Evolutionary conservation across 2,329 filamentous ascomycete species (phyloP), one percentile per base, ranked within the genome.

Genomic region (Talaromyces piceae): DNA sequence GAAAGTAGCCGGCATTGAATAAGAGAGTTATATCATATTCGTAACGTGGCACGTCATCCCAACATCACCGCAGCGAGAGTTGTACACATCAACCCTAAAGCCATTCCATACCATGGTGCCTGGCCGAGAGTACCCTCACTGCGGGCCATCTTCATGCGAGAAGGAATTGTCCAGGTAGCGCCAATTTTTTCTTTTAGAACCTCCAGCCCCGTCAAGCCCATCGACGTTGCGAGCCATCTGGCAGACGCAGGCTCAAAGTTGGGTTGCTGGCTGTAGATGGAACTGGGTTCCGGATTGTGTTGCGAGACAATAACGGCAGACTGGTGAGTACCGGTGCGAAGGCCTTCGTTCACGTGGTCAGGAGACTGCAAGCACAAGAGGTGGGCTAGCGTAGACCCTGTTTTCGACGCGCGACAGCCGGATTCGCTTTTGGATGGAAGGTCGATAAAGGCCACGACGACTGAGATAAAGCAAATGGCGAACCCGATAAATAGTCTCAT

Each of bases 101-200:
- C 68, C 66, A 69, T 69, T 28, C 68, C 68, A 50, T 69, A 69
- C 67, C 67, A 70, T 27, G 68, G 68, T 1, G 67, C 65, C 52
- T 70, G 67, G 22, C 67, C 67, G 2, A 70, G 58, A 13, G 63
- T 63, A 25, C 67, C 68, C 54, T 70, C 67, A 54, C 66, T 70
- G 53, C 67, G 61, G 31, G 61, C 63, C 39, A 61, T 52, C 7
- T 11, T 28, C 16, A 57, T 43, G 26, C 50, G 46, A 13, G 50
- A 26, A n/a, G 39, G 46, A 41, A 51, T 45, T 5, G 47, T 59
- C 41, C 67, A 61, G 16, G 62, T 58, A 48, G 61, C 45, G 41
- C 59, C 56, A n/a, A 56, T 30, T 18, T 55, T 33, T n/a, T 55
- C 53, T 28, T 57, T 41, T 47, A 62, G 47, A 18, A 61, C 63